These are phyloP conservation scores for Synchytrium microbalum DNA, from an alignment of 371 early-diverging fungal species.

Conservation along the genomic window DNA sequence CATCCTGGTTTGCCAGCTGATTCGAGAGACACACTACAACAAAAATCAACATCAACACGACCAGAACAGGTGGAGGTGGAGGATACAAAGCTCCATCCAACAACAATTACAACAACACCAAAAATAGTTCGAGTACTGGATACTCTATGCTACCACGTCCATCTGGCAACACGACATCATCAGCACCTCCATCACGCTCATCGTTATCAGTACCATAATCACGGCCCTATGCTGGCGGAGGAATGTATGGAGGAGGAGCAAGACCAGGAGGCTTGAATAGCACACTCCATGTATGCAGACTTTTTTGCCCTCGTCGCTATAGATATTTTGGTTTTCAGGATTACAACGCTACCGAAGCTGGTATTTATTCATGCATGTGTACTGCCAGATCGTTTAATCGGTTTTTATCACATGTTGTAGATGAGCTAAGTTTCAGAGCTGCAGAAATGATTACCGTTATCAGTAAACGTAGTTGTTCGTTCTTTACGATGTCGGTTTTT, in stretches of 20 bases:
- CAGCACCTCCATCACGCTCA: no score
- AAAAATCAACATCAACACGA: constrained; percentile 10
- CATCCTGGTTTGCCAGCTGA: constrained; percentile 36
- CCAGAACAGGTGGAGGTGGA: background rate
- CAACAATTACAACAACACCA: background rate
- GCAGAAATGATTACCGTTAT: constrained; percentile 39
- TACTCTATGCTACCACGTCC: no score
- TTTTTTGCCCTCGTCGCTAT: background rate
- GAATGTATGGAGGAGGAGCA: constrained; percentile 7
- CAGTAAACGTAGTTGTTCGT: constrained; percentile 31
- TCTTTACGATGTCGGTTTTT: background rate
- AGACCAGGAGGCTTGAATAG: constrained; percentile 39
- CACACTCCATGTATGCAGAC: constrained; percentile 3
- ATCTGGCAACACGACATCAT: no score
- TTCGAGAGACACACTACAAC: constrained; percentile 22
- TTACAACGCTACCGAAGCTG: no score
- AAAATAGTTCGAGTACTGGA: no score
- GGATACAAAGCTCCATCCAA: background rate
- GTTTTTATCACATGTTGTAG: constrained; percentile 40
- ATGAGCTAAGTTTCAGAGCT: constrained; percentile 40
- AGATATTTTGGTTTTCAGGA: background rate
- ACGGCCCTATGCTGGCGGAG: constrained; percentile 7
- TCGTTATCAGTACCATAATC: background rate
- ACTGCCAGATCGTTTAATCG: no score
- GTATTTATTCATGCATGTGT: no score